Evolutionary conservation across 345 rosid genomes (phyloP).

Genomic region (Moringa oleifera): DNA sequence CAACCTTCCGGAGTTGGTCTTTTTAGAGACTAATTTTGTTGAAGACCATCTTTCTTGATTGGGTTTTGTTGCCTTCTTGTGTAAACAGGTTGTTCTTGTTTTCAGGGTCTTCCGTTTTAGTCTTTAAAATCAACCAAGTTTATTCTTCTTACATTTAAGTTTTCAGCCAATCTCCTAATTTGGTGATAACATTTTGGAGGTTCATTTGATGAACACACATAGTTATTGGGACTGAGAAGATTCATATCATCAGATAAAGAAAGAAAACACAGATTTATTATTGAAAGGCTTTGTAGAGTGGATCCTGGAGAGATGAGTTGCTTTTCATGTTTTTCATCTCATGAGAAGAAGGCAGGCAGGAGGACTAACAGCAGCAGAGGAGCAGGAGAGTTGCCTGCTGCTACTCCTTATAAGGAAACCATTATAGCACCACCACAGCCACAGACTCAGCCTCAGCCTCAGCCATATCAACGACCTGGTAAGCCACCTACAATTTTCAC

Average conservation of each 20-base stretch:
- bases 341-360: conserved; percentile 37
- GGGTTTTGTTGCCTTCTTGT: background rate
- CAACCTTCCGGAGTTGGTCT: too few species aligned
- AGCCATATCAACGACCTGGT: conserved; percentile 21
- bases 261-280: background rate
- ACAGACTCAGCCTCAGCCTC: too few species aligned
- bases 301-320: conserved; percentile 52
- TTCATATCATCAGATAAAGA: background rate
- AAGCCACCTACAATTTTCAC: background rate
- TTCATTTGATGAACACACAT: background rate
- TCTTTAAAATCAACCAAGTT: too few species aligned
- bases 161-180: too few species aligned
- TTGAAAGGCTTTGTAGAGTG: background rate
- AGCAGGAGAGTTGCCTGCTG: conserved; percentile 16
- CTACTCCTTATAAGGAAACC: conserved; percentile 12
- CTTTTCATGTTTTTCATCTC: conserved; percentile 66
- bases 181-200: background rate
- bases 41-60: background rate
- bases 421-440: conserved; percentile 3
- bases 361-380: conserved; percentile 24
- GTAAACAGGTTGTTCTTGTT: too few species aligned
- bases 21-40: too few species aligned
- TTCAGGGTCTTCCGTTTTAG: too few species aligned
- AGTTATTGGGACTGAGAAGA: background rate
- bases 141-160: too few species aligned